Percentiles rank a stretch among this genome's conserved stretches.
These are phyloP conservation scores for Paracamarosporium sp. DNA, from an alignment of 2,329 filamentous ascomycete genomes.

Conservation along the genomic window DNA sequence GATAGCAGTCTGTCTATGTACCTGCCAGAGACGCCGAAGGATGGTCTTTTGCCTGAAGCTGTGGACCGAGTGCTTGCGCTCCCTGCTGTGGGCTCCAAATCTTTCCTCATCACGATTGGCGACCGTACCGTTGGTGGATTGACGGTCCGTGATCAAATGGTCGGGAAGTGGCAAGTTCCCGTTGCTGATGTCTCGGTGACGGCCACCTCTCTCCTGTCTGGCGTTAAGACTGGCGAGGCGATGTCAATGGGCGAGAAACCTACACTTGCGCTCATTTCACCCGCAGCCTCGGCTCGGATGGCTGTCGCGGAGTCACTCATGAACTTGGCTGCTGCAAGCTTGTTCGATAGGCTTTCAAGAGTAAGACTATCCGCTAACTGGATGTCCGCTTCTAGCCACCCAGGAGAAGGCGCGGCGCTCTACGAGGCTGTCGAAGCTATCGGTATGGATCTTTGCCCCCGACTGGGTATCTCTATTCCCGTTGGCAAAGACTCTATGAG, in stretches of 20 bases:
- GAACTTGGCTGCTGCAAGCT: conserved; percentile 85
- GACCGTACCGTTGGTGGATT: conserved; percentile 92
- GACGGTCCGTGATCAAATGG: conserved; percentile 90
- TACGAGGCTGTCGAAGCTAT: conserved; percentile 95
- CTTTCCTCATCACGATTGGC: conserved; percentile 95
- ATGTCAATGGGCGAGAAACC: conserved; percentile 98
- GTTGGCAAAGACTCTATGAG: conserved; percentile 98
- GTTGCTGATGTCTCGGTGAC: conserved; percentile 95
- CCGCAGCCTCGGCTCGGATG: conserved; percentile 92
- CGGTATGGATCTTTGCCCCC: conserved; percentile 88
- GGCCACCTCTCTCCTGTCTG: conserved; percentile 76
- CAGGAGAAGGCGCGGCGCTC: conserved; percentile 88
- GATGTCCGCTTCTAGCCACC: conserved; percentile 97
- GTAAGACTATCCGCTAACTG: conserved; percentile 95
- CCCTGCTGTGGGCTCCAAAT: conserved; percentile 94
- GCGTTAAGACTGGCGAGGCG: conserved; percentile 84
- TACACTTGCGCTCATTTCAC: conserved; percentile 84
- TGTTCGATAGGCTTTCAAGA: conserved; percentile 74
- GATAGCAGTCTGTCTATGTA: conserved; percentile 75
- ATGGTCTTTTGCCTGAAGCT: conserved; percentile 69
- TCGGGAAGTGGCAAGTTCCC: conserved; percentile 93
- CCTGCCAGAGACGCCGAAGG: conserved; percentile 62
- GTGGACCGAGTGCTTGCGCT: conserved; percentile 82
- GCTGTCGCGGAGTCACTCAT: conserved; percentile 91
- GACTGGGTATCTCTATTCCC: conserved; percentile 90